Evolutionary conservation across 2,329 filamentous ascomycete species (phyloP).

Genomic region (Xylariomycetidae sp.): DNA sequence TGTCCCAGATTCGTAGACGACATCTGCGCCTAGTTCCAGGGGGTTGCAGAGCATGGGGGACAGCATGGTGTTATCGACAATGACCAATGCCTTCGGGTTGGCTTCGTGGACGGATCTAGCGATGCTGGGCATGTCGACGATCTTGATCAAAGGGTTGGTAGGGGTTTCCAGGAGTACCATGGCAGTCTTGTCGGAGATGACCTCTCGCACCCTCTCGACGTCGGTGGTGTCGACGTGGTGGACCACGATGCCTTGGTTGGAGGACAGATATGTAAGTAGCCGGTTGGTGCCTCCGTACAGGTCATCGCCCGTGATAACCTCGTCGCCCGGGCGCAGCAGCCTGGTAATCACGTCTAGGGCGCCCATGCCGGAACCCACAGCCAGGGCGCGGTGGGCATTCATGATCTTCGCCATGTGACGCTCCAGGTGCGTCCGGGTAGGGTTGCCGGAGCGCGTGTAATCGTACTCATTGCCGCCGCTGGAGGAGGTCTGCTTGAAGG

Average conservation of each 20-base stretch:
- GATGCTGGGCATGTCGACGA: constrained; percentile 84
- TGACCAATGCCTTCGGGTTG: constrained; percentile 74
- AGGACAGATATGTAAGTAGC: constrained; percentile 83
- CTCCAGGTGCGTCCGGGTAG: constrained; percentile 91
- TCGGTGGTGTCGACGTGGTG: constrained; percentile 94
- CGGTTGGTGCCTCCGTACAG: constrained; percentile 94
- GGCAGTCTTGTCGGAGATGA: constrained; percentile 73
- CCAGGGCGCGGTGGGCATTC: constrained; percentile 84
- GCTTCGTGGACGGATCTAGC: constrained; percentile 68
- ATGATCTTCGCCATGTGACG: constrained; percentile 98
- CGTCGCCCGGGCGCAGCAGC: constrained; percentile 83
- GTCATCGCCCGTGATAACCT: constrained; percentile 95
- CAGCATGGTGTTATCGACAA: constrained; percentile 98
- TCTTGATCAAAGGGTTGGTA: constrained; percentile 97
- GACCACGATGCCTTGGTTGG: constrained; percentile 85
- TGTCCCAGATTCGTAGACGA: constrained; percentile 95
- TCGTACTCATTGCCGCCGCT: constrained; percentile 86
- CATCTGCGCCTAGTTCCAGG: constrained; percentile 87
- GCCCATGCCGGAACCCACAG: constrained; percentile 95
- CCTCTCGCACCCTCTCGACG: constrained; percentile 60
- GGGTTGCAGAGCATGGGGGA: constrained; percentile 92
- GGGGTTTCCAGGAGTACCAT: constrained; percentile 96
- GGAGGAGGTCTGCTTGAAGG: constrained; percentile 88
- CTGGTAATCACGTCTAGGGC: constrained; percentile 94
- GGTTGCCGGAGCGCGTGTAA: constrained; percentile 96